These are phyloP conservation scores for Peronospora belbahrii DNA, from an alignment of 352 stramenopile genomes.

Conservation along the genomic window DNA sequence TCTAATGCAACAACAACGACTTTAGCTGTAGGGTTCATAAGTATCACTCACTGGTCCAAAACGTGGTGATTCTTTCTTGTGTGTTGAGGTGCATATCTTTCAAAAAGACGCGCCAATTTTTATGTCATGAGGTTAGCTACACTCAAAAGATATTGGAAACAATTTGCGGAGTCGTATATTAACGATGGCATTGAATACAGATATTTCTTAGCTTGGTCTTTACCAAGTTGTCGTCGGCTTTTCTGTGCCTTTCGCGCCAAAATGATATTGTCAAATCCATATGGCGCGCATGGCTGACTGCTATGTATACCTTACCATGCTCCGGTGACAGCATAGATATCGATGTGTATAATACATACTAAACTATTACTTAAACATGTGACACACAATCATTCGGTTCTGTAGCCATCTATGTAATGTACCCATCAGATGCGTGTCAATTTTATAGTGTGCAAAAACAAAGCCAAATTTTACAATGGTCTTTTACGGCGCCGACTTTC, in stretches of 20 bases:
- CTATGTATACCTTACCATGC: too few relatives aligned
- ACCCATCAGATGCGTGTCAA: conserved; percentile 2
- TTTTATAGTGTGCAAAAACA: not conserved
- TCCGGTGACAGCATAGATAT: too few relatives aligned
- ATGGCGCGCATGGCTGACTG: too few relatives aligned
- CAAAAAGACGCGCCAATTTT: conserved; percentile 16
- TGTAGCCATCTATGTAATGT: not conserved
- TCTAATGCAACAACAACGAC: conserved; percentile 81
- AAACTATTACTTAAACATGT: conserved; percentile 3
- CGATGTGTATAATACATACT: too few relatives aligned
- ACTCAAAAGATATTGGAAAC: not conserved
- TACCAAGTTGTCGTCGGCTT: too few relatives aligned
- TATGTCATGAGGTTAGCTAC: conserved; percentile 1
- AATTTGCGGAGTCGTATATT: conserved; percentile 3
- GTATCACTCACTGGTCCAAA: too few relatives aligned
- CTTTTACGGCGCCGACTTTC: conserved; percentile 49
- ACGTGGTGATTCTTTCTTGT: too few relatives aligned
- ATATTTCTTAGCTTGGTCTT: too few relatives aligned
- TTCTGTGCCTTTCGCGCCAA: conserved; percentile 16
- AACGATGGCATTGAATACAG: not conserved
- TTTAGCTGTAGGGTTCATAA: conserved; percentile 42
- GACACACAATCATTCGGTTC: not conserved
- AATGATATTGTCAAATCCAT: too few relatives aligned
- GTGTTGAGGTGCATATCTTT: conserved; percentile 2
- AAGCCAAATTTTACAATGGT: conserved; percentile 28